Evolutionary conservation across 768 basidiomycete species (phyloP), one percentile per base, ranked within the genome.

Genomic region (Podaxis sp.): DNA sequence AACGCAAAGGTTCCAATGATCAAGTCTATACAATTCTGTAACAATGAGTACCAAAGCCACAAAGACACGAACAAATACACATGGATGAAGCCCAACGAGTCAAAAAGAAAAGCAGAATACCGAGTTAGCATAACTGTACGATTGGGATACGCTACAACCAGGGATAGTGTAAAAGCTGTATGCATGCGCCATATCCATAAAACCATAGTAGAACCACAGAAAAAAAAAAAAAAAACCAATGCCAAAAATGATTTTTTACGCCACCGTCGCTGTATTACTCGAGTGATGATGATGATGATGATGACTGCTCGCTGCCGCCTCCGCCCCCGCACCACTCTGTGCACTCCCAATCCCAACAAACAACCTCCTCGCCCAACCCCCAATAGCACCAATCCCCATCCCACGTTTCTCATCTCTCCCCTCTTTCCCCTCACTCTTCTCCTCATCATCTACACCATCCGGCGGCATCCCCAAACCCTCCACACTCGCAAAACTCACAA

Each of bases 381-480:
- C 62, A 38, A 59, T 58, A 18, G 63, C 59, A 16, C 63, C 60
- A 38, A 59, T 58, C 51, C 59, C 59, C 42, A 52, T 55, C 23
- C 58, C 63, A 36, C 57, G 51, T 37, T 59, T 37, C 14, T 47
- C 50, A 35, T 55, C 61, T 16, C 55, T 56, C 62, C 42, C 38
- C 5, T 48, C 57, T 5, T 60, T 54, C 16, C 60, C 57, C 4
- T 62, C 63, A 27, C 63, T 64, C 32, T 64, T 62, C 21, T 57
- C 53, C 4, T 65, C 62, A 6, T 64, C 63, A 13, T 63, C 63
- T 16, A 54, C 64, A 46, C 62, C 61, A 23, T 67, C 66, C 3
- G 68, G 67, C 0, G 69, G 69, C 4, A 38, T 64, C 18, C 69
- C 69, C 55, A 70, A 38, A 21, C 69, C 69, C 50, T 70, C 69